phyloP scores from a whole-genome alignment of 371 early-diverging fungal species.

The Mucor velutinosus region DNA sequence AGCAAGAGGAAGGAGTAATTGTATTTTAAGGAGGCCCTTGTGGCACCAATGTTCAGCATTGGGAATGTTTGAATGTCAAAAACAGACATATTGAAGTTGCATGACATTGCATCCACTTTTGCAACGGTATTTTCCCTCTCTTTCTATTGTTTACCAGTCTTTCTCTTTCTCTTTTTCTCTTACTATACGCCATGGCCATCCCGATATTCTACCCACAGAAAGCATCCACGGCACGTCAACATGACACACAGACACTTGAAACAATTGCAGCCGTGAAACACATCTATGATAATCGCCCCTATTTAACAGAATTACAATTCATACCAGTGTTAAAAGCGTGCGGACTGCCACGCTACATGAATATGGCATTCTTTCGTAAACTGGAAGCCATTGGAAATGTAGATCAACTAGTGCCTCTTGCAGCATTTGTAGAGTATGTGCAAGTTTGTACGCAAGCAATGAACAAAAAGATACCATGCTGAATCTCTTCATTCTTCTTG shows the following conservation, averaged over 20 bases:
- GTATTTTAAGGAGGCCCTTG: constrained; percentile 12
- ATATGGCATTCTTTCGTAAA: constrained; percentile 61
- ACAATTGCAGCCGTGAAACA: constrained; percentile 16
- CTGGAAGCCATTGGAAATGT: constrained; percentile 27
- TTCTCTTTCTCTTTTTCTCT: constrained; percentile 25
- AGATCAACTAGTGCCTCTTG: constrained; percentile 4
- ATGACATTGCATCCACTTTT: constrained; percentile 9
- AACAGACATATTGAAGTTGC: constrained; percentile 17
- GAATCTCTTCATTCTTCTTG: no score
- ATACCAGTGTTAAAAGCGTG: constrained; percentile 58
- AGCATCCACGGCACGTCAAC: neutral
- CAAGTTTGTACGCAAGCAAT: neutral
- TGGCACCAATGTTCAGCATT: constrained; percentile 5
- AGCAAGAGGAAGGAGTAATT: neutral
- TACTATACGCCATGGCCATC: constrained; percentile 8
- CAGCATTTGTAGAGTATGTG: constrained; percentile 21
- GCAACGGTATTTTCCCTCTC: neutral
- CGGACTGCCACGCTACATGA: constrained; percentile 64
- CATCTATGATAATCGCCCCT: constrained; percentile 6
- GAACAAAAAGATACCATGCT: neutral
- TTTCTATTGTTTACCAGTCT: constrained; percentile 24
- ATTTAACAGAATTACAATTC: constrained; percentile 51
- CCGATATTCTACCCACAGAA: constrained; percentile 10
- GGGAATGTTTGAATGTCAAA: constrained; percentile 27
- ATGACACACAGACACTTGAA: neutral